Conservation (phyloP, 2,329 filamentous ascomycete genomes). For the Aureobasidium melanogenum region DNA sequence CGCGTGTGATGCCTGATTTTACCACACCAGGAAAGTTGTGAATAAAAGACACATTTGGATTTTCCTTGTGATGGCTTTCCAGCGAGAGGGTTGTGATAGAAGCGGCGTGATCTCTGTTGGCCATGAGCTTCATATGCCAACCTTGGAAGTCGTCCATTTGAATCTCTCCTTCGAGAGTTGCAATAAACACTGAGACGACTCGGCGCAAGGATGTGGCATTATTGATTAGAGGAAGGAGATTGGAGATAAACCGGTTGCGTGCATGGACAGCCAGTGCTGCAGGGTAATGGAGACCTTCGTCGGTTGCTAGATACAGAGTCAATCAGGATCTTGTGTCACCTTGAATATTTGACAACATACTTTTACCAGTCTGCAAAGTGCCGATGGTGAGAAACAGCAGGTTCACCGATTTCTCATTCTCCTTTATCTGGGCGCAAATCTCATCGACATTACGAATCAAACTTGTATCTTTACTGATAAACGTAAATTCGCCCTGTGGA, state of each 20-base stretch:
- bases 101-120: constrained; percentile 17
- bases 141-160: constrained; percentile 19
- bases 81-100: constrained; percentile 22
- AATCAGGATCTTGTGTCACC: neutral
- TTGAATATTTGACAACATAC: neutral
- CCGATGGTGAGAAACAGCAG: constrained; percentile 43
- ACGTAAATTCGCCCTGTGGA: constrained; percentile 37
- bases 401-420: constrained; percentile 42
- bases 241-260: constrained; percentile 30
- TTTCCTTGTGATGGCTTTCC: constrained; percentile 17
- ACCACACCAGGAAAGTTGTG: constrained; percentile 25
- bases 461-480: constrained; percentile 38
- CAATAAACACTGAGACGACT: constrained; percentile 21
- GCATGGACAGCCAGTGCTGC: constrained; percentile 26
- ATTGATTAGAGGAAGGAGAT: constrained; percentile 29
- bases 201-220: constrained; percentile 18
- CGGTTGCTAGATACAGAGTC: constrained; percentile 17
- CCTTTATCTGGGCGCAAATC: constrained; percentile 39
- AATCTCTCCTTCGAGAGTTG: constrained; percentile 21
- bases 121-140: constrained; percentile 16
- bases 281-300: constrained; percentile 29
- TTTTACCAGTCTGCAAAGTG: constrained; percentile 21
- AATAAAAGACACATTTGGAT: constrained; percentile 22
- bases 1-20: constrained; percentile 18
- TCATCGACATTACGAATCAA: constrained; percentile 42